These are phyloP conservation scores for Neurospora sp. DNA, from an alignment of 495 filamentous ascomycete genomes.

Conservation along the genomic window DNA sequence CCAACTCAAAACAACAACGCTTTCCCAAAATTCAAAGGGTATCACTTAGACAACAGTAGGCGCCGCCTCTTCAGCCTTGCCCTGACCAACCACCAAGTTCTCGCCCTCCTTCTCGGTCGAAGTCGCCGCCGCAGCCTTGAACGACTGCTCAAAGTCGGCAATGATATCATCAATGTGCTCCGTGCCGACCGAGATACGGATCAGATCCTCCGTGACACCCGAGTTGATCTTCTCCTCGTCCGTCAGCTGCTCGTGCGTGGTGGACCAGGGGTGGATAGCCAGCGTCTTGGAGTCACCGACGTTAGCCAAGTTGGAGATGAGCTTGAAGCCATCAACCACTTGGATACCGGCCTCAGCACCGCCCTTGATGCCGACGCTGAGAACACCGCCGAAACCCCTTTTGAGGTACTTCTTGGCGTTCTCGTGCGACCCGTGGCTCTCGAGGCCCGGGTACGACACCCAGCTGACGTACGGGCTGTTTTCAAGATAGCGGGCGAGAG, in stretches of 20 bases:
- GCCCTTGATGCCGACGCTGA: conserved; percentile 90
- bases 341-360: conserved; percentile 70
- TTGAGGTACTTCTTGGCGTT: conserved; percentile 83
- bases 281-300: conserved; percentile 79
- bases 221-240: conserved; percentile 73
- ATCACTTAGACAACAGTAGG: conserved; percentile 26
- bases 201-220: conserved; percentile 85
- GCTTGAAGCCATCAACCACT: conserved; percentile 88
- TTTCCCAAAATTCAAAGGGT: neutral
- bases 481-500: conserved; percentile 77
- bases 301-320: conserved; percentile 86
- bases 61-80: conserved; percentile 24
- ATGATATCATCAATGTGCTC: conserved; percentile 99
- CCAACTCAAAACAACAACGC: neutral
- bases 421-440: conserved; percentile 70
- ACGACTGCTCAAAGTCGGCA: conserved; percentile 89
- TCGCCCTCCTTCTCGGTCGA: conserved; percentile 14
- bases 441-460: conserved; percentile 90
- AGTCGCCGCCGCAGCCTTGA: conserved; percentile 43
- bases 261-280: conserved; percentile 93
- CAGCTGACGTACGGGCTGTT: conserved; percentile 75
- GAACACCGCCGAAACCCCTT: conserved; percentile 81
- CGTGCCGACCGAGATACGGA: conserved; percentile 92
- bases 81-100: conserved; percentile 8
- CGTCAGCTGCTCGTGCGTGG: conserved; percentile 88